Base-by-base conservation (phyloP, 1,284 basidiomycete genomes). In the Porogramme epimiltina region DNA sequence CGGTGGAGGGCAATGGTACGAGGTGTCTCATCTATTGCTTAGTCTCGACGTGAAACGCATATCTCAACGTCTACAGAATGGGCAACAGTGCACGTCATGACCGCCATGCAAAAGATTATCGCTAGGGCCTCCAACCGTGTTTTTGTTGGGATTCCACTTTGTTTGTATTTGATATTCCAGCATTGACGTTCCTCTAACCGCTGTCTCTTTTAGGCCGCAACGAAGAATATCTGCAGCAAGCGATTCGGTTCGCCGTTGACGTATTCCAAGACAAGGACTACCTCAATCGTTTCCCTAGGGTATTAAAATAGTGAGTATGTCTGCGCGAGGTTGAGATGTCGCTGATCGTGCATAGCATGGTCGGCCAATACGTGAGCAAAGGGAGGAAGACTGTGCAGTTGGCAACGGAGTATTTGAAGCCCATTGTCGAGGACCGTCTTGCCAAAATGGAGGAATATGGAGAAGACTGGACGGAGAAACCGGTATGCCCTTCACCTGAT, bases 121-220 rank as follows among this genome's bases (percentile, higher is more conserved):
- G 59, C 61, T 5, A 49, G 66, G 3, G 57, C 51, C 15, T 66
- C 60, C 51, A 63, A 61, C 40, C 61, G 67, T 6, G 52, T 64
- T 5, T 69, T 69, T 39, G 63, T 69, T 18, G 67, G 66, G 1
- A 45, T 63, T 5, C 62, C 66, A 18, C 22, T 56, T 0, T 69
- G 67, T 67, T 43, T 15, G 62, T 55, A 0, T 13, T n/a, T 6
- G n/a, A n/a, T n/a, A n/a, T n/a, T 11, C 15, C 20, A 3, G 3
- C 22, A 24, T 8, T 0, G 9, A 2, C 5, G 18, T 28, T 4
- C 11, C 18, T 5, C 16, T 19, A 3, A 33, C 26, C 42, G 4
- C 38, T 2, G 11, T 3, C 3, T 8, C n/a, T 25, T 28, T 47
- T 25, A 67, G 66, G 64, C 38, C 59, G 65, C 4, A 49, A 64